A percentile compares a stretch with the other conserved stretches of the same genome.
Conservation (phyloP, 2,329 filamentous ascomycete species). For the Sclerotinia subarctica region DNA sequence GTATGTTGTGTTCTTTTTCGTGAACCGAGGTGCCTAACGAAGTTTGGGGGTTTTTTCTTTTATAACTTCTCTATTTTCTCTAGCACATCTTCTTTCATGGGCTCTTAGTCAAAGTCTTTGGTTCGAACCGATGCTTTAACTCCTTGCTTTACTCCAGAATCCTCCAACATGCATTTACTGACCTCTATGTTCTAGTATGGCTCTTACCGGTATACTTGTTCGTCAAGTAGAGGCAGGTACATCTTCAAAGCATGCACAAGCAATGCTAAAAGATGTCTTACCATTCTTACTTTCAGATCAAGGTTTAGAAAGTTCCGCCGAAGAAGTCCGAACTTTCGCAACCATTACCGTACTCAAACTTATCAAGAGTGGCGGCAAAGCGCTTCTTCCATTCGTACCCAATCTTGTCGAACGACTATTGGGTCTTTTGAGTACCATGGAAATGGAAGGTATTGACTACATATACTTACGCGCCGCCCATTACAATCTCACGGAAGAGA, state of each 20-base stretch:
- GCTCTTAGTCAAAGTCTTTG: not conserved
- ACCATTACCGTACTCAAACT: conserved; percentile 82
- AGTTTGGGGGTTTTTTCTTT: not conserved
- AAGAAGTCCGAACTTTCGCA: conserved; percentile 83
- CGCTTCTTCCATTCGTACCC: conserved; percentile 76
- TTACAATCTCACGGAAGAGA: conserved; percentile 80
- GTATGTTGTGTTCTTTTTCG: not conserved
- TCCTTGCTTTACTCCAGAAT: not conserved
- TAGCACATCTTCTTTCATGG: not conserved
- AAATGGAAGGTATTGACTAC: conserved; percentile 88
- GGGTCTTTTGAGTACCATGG: conserved; percentile 78
- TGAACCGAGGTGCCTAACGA: not conserved
- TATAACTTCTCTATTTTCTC: not conserved
- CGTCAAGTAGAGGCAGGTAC: conserved; percentile 79
- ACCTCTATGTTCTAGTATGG: conserved; percentile 54
- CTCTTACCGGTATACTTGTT: conserved; percentile 79
- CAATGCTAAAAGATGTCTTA: conserved; percentile 81
- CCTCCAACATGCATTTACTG: not conserved
- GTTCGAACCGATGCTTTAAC: not conserved
- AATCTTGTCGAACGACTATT: conserved; percentile 79
- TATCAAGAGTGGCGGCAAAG: conserved; percentile 80
- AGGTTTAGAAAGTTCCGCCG: conserved; percentile 81
- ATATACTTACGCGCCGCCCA: conserved; percentile 83
- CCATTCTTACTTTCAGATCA: conserved; percentile 88
- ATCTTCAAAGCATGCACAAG: conserved; percentile 63